Evolutionary conservation across 345 rosid genomes (phyloP), one percentile per base, ranked within the genome.

Genomic region (Boechera retrofracta): DNA sequence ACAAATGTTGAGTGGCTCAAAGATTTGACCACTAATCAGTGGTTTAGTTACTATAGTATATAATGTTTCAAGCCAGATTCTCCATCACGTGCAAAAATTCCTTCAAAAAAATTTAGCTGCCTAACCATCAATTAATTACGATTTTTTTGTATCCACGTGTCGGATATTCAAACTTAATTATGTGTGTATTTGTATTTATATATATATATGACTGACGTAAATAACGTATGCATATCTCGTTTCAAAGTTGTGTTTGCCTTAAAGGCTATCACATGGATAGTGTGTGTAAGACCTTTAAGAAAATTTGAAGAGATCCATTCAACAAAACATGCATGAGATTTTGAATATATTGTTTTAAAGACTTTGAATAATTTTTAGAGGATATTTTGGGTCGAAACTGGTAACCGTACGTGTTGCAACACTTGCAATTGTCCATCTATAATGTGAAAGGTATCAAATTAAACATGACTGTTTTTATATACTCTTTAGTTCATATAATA

Each of bases 11-110:
- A 13, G 45, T 15, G 44, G 53, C 42, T 39, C 18, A 16, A 12
- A 53, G 5, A 18, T 59, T 47, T 16, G 13, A 60, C 51, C 45
- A 12, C 64, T 51, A 41, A 62, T 69, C 18, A 62, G 11, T 62
- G 69, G 64, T 10, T 32, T 53, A 13, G 31, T 76, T 5, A 68
- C 48, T 51, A 41, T 47, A 21, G 24, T 35, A 6, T 62, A 42
- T 44, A 24, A 44, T 69, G 52, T 11, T 69, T 54, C 56, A 6
- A 21, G 21, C 76, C 65, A 45, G 16, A 45, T 70, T 70, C 71
- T 70, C 57, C 15, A 63, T 70, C 71, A 63, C 71, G 80, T 77
- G 75, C 65, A 7, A 26, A 60, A 54, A 47, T 42, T 77, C 58
- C 49, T 36, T 45, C 59, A 35, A 45, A 45, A 45, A 24, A 35